phyloP scores from a whole-genome alignment of 169 alveolate genomes.

The Cryptosporidium andersoni region DNA sequence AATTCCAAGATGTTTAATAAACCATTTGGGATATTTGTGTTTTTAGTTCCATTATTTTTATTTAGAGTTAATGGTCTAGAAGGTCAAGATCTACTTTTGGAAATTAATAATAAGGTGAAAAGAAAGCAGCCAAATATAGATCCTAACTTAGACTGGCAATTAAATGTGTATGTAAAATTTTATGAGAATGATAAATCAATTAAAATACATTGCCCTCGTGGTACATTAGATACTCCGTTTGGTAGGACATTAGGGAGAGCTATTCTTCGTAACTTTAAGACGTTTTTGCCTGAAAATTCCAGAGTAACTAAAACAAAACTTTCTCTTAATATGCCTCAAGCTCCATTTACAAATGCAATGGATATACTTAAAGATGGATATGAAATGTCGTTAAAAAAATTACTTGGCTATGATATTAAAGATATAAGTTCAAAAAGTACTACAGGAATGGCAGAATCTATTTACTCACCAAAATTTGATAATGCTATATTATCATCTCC shows the following conservation, averaged over 20 bases:
- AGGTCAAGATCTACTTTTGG: too few species aligned
- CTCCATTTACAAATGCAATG: conserved; percentile 24
- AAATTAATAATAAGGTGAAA: conserved; percentile 28
- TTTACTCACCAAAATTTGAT: conserved; percentile 6
- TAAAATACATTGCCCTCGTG: conserved; percentile 46
- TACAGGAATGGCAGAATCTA: background rate
- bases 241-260: conserved; percentile 36
- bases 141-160: conserved; percentile 28
- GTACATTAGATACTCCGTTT: conserved; percentile 44
- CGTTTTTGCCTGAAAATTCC: conserved; percentile 14
- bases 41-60: too few species aligned
- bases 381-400: conserved; percentile 6
- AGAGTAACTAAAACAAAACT: conserved; percentile 30
- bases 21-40: too few species aligned
- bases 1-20: too few species aligned
- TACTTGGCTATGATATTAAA: background rate
- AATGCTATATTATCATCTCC: conserved; percentile 10
- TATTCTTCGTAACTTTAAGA: conserved; percentile 16
- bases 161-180: conserved; percentile 31
- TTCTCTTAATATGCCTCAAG: conserved; percentile 37
- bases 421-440: background rate
- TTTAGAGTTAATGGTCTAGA: too few species aligned
- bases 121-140: conserved; percentile 17
- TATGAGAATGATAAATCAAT: conserved; percentile 44
- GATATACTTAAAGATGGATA: conserved; percentile 30